Evolutionary conservation across 345 rosid species (phyloP).

Genomic region (Cochlearia excelsa): DNA sequence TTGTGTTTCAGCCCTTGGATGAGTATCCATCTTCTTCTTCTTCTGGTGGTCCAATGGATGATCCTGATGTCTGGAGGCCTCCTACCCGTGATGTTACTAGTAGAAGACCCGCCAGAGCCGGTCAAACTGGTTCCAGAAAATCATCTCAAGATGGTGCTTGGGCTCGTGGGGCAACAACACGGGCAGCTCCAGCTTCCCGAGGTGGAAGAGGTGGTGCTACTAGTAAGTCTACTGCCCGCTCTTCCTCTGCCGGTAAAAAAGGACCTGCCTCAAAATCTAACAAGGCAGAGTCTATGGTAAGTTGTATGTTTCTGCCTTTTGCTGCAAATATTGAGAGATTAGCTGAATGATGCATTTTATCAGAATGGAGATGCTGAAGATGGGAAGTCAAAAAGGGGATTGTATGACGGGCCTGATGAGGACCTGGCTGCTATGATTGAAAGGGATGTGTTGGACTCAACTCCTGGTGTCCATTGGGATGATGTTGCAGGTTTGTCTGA

Average conservation of each 20-base stretch:
- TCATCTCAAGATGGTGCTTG: constrained; percentile 91
- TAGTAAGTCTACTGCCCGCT: constrained; percentile 51
- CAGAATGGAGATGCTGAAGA: constrained; percentile 95
- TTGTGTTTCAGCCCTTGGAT: constrained; percentile 94
- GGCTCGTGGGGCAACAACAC: constrained; percentile 73
- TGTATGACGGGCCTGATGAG: constrained; percentile 96
- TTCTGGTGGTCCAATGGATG: constrained; percentile 76
- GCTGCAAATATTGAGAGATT: constrained; percentile 3
- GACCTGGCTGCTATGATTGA: constrained; percentile 98
- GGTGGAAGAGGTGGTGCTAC: constrained; percentile 68
- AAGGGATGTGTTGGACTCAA: constrained; percentile 97
- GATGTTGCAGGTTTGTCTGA: constrained; percentile 99
- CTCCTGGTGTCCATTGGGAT: constrained; percentile 98
- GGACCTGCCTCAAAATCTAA: constrained; percentile 61
- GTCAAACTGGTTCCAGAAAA: constrained; percentile 74
- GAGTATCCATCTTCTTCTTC: constrained; percentile 97
- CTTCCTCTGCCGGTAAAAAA: constrained; percentile 77
- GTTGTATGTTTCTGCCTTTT: constrained; percentile 18
- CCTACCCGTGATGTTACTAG: constrained; percentile 72
- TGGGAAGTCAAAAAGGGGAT: constrained; percentile 73
- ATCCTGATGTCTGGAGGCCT: constrained; percentile 99
- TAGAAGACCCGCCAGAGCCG: constrained; percentile 78
- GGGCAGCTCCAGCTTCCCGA: constrained; percentile 59
- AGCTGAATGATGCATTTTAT: background rate
- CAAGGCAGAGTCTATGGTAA: constrained; percentile 75